Evolutionary conservation across 768 basidiomycete species (phyloP), one percentile per base, ranked within the genome.

Genomic region (Amanita polypyramis): DNA sequence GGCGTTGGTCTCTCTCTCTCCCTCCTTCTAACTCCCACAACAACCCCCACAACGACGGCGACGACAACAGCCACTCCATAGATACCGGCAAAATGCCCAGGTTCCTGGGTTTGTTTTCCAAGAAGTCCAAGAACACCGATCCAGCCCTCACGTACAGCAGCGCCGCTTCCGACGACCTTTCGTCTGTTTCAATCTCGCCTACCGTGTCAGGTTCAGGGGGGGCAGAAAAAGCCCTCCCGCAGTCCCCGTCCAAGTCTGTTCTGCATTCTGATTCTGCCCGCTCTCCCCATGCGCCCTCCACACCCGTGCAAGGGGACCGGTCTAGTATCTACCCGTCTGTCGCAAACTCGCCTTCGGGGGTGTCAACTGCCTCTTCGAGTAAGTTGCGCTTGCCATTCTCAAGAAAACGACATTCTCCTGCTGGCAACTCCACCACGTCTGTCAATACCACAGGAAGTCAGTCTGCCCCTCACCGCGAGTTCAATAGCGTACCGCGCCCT

Each of bases 341-440:
- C 41, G 44, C 54, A 46, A 27, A 49, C 47, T 52, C 54, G 34
- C 37, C 59, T 32, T 52, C 63, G 36, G 52, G 57, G 44, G 44
- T 59, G 44, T 27, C 56, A 34, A 56, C 53, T 17, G 45, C 56
- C 6, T 56, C 56, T 14, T 53, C 61, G 10, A 61, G 60, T 54
- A 68, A 61, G 54, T 57, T 70, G 10, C 64, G 67, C 1, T 58
- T 73, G 19, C 61, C 65, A 14, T 73, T 73, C 51, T 52, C 60
- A 30, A 64, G 70, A 29, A 71, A 49, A 15, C 39, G 47, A 11
- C 27, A 35, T n/a, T 30, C 46, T 27, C 35, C 44, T 12, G 23
- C 48, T 2, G 7, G 11, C 21, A 23, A 36, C 3, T 50, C 43
- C 14, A 46, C 42, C n/a, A 33, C 52, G 7, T 36, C 41, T 5